These are phyloP conservation scores for Halophytophthora batemanensis DNA, from an alignment of 352 stramenopile species.

Conservation along the genomic window DNA sequence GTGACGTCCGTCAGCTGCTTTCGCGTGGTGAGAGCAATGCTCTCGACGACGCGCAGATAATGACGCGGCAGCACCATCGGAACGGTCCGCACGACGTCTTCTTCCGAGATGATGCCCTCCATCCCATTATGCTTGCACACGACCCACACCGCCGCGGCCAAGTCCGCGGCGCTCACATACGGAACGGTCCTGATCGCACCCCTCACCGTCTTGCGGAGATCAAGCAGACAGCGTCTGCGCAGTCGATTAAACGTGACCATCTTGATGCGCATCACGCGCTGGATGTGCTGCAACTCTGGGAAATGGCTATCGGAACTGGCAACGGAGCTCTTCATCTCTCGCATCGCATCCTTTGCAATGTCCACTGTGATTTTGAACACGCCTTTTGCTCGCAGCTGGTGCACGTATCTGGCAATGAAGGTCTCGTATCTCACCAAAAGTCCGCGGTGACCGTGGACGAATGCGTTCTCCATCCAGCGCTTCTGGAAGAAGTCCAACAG, in stretches of 20 bases:
- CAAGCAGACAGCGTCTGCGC: constrained; percentile 37
- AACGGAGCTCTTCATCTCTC: constrained; percentile 53
- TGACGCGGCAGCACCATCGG: constrained; percentile 35
- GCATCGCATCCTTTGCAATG: constrained; percentile 17
- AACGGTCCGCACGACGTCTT: constrained; percentile 32
- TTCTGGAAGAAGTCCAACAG: constrained; percentile 34
- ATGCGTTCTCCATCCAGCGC: constrained; percentile 35
- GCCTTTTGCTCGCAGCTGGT: constrained; percentile 19
- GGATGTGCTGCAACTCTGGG: constrained; percentile 31
- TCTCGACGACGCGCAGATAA: constrained; percentile 36
- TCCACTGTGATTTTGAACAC: constrained; percentile 16
- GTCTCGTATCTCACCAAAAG: constrained; percentile 57
- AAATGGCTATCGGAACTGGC: constrained; percentile 46
- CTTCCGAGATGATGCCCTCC: constrained; percentile 26
- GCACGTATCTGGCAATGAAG: constrained; percentile 48
- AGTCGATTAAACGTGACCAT: constrained; percentile 25
- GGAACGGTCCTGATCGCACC: constrained; percentile 30
- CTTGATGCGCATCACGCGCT: constrained; percentile 39
- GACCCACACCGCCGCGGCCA: constrained; percentile 36
- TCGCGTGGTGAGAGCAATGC: constrained; percentile 4
- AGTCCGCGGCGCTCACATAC: constrained; percentile 40
- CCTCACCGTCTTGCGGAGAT: constrained; percentile 47
- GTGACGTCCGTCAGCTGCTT: constrained; percentile 13
- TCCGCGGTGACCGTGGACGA: constrained; percentile 32
- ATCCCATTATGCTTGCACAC: constrained; percentile 40